Evolutionary conservation across 2,329 filamentous ascomycete species (phyloP).

Genomic region (Nemania sp.): DNA sequence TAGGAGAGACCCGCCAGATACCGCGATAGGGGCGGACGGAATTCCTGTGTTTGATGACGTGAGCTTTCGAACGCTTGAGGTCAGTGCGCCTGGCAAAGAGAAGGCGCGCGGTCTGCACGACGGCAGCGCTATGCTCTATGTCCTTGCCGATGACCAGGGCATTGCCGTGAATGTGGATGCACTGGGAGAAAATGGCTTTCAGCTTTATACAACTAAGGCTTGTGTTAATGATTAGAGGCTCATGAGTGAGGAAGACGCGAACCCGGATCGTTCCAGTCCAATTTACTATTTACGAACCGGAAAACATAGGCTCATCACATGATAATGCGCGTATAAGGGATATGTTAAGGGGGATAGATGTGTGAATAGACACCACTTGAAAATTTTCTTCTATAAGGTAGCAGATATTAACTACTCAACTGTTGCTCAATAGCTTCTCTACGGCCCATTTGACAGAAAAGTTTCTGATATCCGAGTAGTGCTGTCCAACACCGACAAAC

Average conservation of each 20-base stretch:
- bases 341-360: neutral
- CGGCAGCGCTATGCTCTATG: conserved; percentile 9
- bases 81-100: neutral
- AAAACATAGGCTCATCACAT: neutral
- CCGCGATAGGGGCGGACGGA: neutral
- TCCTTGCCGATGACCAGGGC: neutral
- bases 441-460: conserved; percentile 78
- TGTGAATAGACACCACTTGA: neutral
- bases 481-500: conserved; percentile 82
- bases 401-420: conserved; percentile 47
- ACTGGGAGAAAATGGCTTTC: conserved; percentile 2
- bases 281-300: neutral
- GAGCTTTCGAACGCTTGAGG: conserved; percentile 7
- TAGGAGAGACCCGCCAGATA: conserved; percentile 10
- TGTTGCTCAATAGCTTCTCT: conserved; percentile 70
- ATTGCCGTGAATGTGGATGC: conserved; percentile 12
- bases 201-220: neutral
- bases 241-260: neutral
- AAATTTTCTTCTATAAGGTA: conserved; percentile 6
- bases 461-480: conserved; percentile 75
- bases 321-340: neutral
- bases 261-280: neutral
- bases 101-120: conserved; percentile 1
- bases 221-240: conserved; percentile 1
- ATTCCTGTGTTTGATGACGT: conserved; percentile 13